These are phyloP conservation scores for Ophiocordyceps camponoti-leonardi DNA, from an alignment of 2,329 filamentous ascomycete genomes.

Conservation along the genomic window DNA sequence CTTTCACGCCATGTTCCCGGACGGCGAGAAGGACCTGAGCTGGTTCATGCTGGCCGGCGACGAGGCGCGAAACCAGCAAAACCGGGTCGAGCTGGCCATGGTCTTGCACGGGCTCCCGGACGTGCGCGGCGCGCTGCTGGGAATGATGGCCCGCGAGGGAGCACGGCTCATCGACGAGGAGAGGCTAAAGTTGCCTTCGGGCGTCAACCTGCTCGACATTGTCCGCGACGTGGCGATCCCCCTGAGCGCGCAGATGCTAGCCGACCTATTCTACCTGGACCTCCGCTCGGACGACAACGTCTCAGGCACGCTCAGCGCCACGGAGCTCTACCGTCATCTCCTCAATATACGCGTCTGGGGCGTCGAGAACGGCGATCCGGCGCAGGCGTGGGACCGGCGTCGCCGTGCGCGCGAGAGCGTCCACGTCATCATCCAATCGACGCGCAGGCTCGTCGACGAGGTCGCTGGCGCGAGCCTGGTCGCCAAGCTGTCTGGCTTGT, in stretches of 20 bases:
- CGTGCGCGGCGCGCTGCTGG: slow-evolving; percentile 12
- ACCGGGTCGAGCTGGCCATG: slow-evolving; percentile 13
- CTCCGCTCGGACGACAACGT: slow-evolving; percentile 37
- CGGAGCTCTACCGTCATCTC: slow-evolving; percentile 24
- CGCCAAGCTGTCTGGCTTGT: slow-evolving; percentile 9
- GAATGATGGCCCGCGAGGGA: slow-evolving; percentile 16
- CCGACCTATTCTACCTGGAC: slow-evolving; percentile 40
- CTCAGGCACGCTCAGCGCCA: slow-evolving; percentile 22
- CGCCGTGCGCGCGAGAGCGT: slow-evolving; percentile 22
- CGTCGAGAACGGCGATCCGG: slow-evolving; percentile 29
- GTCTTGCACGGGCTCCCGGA: slow-evolving; percentile 17
- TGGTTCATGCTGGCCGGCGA: slow-evolving; percentile 23
- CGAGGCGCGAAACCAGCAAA: slow-evolving; percentile 11
- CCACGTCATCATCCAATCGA: slow-evolving; percentile 18
- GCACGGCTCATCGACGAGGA: slow-evolving; percentile 22
- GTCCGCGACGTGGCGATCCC: slow-evolving; percentile 40
- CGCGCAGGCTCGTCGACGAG: slow-evolving; percentile 21
- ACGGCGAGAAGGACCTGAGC: slow-evolving; percentile 13
- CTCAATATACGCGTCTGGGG: slow-evolving; percentile 27
- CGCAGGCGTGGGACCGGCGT: slow-evolving; percentile 26
- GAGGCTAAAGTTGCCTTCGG: slow-evolving; percentile 16
- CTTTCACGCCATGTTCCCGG: slow-evolving; percentile 14
- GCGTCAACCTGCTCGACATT: slow-evolving; percentile 22
- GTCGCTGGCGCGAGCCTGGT: slow-evolving; percentile 14
- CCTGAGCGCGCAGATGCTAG: slow-evolving; percentile 34